Evolutionary conservation across 2,329 filamentous ascomycete species (phyloP), one percentile per base, ranked within the genome.

Genomic region (Helicocarpus griseus): DNA sequence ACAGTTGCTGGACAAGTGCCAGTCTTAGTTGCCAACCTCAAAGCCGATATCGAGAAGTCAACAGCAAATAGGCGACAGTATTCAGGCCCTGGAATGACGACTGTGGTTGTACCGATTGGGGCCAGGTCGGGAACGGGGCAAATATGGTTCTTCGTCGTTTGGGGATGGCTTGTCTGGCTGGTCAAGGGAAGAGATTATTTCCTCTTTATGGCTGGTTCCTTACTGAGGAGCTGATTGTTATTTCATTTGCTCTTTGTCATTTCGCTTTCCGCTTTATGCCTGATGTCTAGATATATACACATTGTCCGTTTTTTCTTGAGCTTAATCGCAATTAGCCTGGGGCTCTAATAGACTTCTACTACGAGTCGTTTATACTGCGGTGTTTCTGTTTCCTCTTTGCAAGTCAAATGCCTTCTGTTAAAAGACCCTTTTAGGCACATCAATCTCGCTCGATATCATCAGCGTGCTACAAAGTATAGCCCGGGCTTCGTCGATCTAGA

Each of bases 101-200:
- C 52, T 31, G 31, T 57, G 8, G 41, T 51, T 39, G 52, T 56
- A 17, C 56, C 56, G 2, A 44, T 58, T 13, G 56, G 56, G 5
- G 50, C 50, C 29, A 53, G 41, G 4, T 33, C 47, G 5, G 56
- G 56, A 0, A 56, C 55, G 1, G 56, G 56, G 3, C 56, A 58
- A 36, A 13, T 57, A 17, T 49, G 47, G n/a, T 19, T 43, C 7
- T 54, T 50, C 19, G 49, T 49, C 29, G n/a, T 36, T 13, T 56
- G 53, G 28, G 52, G 56, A 31, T 55, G 50, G 24, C 35, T 57
- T 48, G 48, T 57, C n/a, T 28, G 31, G 11, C 19, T 58, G 9
- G n/a, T 54, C 26, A 58, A 58, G 53, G 55, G 56, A 7, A 57
- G 31, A 41, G 55, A 58, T 33, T 58, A 49, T 49, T 71, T 56